Percentiles rank a stretch among this genome's conserved stretches.
These are phyloP conservation scores for Rhynchospora tenuis DNA, from an alignment of 176 grass and related monocot species.

Conservation along the genomic window DNA sequence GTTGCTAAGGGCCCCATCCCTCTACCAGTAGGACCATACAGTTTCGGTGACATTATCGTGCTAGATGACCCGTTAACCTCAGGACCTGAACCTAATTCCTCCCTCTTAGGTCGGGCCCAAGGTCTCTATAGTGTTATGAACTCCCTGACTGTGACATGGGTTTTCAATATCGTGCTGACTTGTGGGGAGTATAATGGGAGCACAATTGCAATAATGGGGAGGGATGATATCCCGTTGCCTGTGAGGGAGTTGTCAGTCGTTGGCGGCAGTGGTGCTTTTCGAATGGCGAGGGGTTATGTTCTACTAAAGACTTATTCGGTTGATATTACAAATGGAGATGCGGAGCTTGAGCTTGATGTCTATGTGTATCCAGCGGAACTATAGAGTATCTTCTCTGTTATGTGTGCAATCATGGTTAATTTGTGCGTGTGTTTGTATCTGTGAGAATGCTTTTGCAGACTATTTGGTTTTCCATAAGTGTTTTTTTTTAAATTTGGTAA, in stretches of 20 bases:
- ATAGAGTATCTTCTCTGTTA: background rate
- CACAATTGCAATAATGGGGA: background rate
- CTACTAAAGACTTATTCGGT: slow-evolving; percentile 9
- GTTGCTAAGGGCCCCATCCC: slow-evolving; percentile 14
- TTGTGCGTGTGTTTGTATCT: background rate
- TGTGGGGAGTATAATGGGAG: slow-evolving; percentile 14
- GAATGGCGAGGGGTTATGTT: slow-evolving; percentile 22
- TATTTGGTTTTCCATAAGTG: background rate
- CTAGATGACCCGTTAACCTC: slow-evolving; percentile 9
- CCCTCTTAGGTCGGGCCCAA: slow-evolving; percentile 10
- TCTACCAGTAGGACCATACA: slow-evolving; percentile 3
- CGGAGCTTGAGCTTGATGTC: slow-evolving; percentile 15
- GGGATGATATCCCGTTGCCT: background rate
- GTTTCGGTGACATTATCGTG: slow-evolving; percentile 11
- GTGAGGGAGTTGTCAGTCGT: slow-evolving; percentile 15
- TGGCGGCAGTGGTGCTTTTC: slow-evolving; percentile 9
- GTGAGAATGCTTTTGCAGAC: background rate
- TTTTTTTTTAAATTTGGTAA: background rate
- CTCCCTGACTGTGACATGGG: background rate
- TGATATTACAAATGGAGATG: slow-evolving; percentile 5
- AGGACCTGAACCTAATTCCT: background rate
- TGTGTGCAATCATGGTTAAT: background rate
- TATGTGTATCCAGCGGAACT: slow-evolving; percentile 12
- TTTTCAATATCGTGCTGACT: slow-evolving; percentile 16
- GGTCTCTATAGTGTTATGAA: background rate